A percentile compares a stretch with the other conserved stretches of the same genome.
These are phyloP conservation scores for Wickerhamiella azyma DNA, from an alignment of 805 yeast genomes.

Conservation along the genomic window DNA sequence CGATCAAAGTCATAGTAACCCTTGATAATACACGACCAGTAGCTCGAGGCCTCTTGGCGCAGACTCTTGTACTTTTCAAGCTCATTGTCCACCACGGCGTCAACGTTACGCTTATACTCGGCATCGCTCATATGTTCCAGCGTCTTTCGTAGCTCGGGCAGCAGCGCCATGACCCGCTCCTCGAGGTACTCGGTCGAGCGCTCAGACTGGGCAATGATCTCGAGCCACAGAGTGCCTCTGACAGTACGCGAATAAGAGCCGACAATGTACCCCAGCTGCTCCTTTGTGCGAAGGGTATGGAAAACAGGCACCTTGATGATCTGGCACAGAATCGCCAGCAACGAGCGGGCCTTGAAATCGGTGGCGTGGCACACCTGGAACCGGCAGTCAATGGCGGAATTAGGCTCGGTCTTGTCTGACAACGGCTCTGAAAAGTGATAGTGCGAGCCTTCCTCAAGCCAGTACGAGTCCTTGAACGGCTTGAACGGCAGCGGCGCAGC, in stretches of 20 bases:
- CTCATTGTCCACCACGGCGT: conserved; percentile 52
- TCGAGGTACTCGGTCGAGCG: conserved; percentile 61
- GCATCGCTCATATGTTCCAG: conserved; percentile 42
- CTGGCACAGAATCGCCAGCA: conserved; percentile 55
- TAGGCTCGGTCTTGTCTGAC: conserved; percentile 57
- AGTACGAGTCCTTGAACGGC: conserved; percentile 31
- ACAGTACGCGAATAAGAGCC: conserved; percentile 59
- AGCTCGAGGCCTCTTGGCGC: conserved; percentile 56
- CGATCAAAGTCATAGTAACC: conserved; percentile 70
- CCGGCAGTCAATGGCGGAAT: conserved; percentile 71
- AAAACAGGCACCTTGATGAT: conserved; percentile 79
- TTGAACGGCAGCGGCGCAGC: conserved; percentile 30
- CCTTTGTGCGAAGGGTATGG: conserved; percentile 79
- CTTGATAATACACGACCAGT: conserved; percentile 51
- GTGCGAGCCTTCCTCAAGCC: conserved; percentile 21
- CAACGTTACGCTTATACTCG: conserved; percentile 56
- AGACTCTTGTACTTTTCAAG: conserved; percentile 63
- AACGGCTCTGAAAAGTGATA: conserved; percentile 21
- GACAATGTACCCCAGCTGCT: conserved; percentile 90
- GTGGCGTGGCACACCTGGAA: conserved; percentile 47
- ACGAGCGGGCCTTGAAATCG: conserved; percentile 32
- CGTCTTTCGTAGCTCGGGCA: conserved; percentile 33
- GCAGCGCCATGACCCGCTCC: conserved; percentile 57
- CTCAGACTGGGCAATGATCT: conserved; percentile 76
- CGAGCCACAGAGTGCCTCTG: conserved; percentile 56